These are phyloP conservation scores for Cordyceps pruinosa DNA, from an alignment of 2,329 filamentous ascomycete species.

Conservation along the genomic window DNA sequence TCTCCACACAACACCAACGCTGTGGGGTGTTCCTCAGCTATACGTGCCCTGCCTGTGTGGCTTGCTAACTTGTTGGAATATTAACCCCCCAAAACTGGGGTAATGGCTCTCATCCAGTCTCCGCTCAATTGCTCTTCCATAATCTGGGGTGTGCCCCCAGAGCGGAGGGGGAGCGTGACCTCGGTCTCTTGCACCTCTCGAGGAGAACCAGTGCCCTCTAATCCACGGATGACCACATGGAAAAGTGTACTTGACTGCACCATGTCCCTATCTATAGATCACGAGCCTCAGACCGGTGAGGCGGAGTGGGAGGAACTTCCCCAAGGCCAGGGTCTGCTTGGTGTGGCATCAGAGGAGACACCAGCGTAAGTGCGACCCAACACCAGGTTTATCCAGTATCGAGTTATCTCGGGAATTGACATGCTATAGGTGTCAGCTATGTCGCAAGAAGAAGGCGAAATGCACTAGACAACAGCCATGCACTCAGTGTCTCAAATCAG, in stretches of 20 bases:
- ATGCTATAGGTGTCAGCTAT: slow-evolving; percentile 29
- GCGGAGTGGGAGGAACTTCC: not conserved
- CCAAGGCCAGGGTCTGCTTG: not conserved
- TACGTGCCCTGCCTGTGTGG: not conserved
- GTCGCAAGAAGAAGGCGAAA: slow-evolving; percentile 38
- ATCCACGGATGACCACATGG: not conserved
- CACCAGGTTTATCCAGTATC: too few species aligned
- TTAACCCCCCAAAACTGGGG: not conserved
- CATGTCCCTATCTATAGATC: not conserved
- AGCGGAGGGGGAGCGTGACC: not conserved
- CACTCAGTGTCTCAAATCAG: slow-evolving; percentile 29
- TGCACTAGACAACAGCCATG: slow-evolving; percentile 37
- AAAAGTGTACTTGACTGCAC: not conserved
- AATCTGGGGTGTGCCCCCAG: not conserved
- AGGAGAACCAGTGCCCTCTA: not conserved
- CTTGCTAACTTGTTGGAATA: not conserved
- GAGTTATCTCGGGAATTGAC: too few species aligned
- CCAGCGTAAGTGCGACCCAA: not conserved
- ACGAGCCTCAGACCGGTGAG: not conserved
- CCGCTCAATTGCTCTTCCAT: not conserved
- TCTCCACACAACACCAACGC: not conserved
- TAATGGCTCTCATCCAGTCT: not conserved
- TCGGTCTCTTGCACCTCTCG: not conserved
- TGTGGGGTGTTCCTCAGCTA: not conserved
- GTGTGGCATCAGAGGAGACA: not conserved